Evolutionary conservation across 2,329 filamentous ascomycete species (phyloP).

Genomic region (Aureobasidium sp.): DNA sequence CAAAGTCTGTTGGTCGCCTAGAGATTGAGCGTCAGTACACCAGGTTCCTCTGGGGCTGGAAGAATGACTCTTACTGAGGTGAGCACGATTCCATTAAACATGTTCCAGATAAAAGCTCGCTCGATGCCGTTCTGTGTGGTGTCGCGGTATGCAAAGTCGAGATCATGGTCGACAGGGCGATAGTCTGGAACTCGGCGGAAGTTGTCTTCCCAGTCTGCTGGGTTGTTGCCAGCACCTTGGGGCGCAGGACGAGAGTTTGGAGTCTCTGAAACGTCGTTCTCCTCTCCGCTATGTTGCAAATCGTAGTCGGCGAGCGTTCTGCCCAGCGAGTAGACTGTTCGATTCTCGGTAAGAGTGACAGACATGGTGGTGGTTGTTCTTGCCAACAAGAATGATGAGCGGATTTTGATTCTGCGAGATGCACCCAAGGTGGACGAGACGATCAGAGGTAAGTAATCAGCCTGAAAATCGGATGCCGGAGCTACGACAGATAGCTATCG

Average conservation of each 20-base stretch:
- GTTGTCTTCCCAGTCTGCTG: conserved; percentile 40
- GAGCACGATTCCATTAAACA: conserved; percentile 43
- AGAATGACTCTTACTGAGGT: conserved; percentile 30
- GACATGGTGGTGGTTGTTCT: conserved; percentile 29
- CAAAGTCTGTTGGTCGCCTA: conserved; percentile 41
- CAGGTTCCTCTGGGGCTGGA: background rate
- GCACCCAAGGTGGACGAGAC: background rate
- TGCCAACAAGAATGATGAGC: background rate
- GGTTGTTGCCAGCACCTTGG: conserved; percentile 21
- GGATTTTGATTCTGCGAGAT: background rate
- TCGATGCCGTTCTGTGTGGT: conserved; percentile 40
- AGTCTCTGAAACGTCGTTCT: conserved; percentile 24
- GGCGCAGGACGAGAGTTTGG: conserved; percentile 26
- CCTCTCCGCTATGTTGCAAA: conserved; percentile 34
- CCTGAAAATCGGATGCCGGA: background rate
- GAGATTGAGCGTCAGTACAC: conserved; percentile 11
- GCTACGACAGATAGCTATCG: background rate
- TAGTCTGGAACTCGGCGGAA: conserved; percentile 43
- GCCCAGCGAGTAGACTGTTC: conserved; percentile 30
- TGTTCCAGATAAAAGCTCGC: conserved; percentile 41
- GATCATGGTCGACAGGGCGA: conserved; percentile 38
- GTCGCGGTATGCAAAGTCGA: conserved; percentile 37
- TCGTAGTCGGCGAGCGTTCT: conserved; percentile 41
- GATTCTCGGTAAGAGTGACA: conserved; percentile 38
- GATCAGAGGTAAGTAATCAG: background rate